Evolutionary conservation across 164 flowering plant species (phyloP).

Genomic region (Tinospora cordifolia): DNA sequence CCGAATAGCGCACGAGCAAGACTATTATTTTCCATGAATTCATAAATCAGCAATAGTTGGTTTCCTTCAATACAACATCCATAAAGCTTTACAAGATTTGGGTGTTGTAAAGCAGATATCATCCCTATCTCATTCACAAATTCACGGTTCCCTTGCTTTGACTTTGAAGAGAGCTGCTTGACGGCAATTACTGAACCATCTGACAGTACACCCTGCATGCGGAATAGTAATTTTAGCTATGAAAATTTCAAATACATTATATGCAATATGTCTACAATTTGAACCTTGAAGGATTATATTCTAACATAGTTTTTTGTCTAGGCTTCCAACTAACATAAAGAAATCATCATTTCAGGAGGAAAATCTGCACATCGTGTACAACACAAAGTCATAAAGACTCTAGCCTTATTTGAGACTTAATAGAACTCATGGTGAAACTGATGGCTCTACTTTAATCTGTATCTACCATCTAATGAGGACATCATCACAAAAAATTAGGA

Average conservation of each 20-base stretch:
- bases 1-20: slow-evolving; percentile 50
- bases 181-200: slow-evolving; percentile 62
- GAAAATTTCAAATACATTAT: not conserved
- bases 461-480: no score
- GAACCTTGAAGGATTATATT: no score
- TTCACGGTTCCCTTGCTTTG: slow-evolving; percentile 74
- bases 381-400: not conserved
- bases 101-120: slow-evolving; percentile 66
- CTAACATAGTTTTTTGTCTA: no score
- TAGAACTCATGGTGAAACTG: not conserved
- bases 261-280: no score
- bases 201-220: slow-evolving; percentile 39
- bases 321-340: not conserved
- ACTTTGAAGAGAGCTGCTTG: slow-evolving; percentile 62
- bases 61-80: slow-evolving; percentile 74
- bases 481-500: no score
- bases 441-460: no score
- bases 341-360: not conserved
- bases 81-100: slow-evolving; percentile 55
- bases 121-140: slow-evolving; percentile 69
- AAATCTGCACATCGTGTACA: not conserved
- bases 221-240: not conserved
- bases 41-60: slow-evolving; percentile 49
- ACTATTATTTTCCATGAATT: slow-evolving; percentile 61
- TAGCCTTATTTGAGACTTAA: not conserved